Conservation (phyloP, 2,329 filamentous ascomycete species). For the Neopestalotiopsis clavispora region DNA sequence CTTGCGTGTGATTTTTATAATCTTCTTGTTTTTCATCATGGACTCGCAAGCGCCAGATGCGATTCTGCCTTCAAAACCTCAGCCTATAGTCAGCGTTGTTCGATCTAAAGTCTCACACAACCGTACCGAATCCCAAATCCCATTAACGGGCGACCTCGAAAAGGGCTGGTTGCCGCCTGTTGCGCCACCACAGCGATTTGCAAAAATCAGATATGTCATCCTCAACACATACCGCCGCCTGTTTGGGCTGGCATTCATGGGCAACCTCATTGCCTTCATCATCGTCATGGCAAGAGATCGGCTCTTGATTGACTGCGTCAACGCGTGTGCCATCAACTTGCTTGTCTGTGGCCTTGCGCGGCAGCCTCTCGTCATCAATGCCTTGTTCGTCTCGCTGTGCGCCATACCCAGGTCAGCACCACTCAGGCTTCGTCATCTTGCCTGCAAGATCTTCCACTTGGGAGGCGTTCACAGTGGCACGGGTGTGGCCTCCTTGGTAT, state of each 20-base stretch:
- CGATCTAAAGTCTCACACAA: neutral
- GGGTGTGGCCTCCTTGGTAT: slow-evolving; percentile 53
- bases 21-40: neutral
- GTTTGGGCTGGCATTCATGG: slow-evolving; percentile 4
- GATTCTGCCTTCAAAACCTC: neutral
- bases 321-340: slow-evolving; percentile 54
- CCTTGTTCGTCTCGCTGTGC: slow-evolving; percentile 52
- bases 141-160: slow-evolving; percentile 3
- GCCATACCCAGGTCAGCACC: slow-evolving; percentile 51
- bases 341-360: slow-evolving; percentile 55
- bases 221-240: slow-evolving; percentile 13
- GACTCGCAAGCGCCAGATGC: neutral
- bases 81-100: neutral
- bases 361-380: slow-evolving; percentile 60
- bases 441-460: slow-evolving; percentile 58
- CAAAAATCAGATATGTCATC: slow-evolving; percentile 4
- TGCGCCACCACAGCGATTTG: neutral
- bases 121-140: neutral
- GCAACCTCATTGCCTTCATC: slow-evolving; percentile 12
- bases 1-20: too few relatives aligned
- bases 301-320: slow-evolving; percentile 20
- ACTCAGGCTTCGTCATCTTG: slow-evolving; percentile 51
- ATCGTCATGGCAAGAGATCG: slow-evolving; percentile 7
- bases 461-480: slow-evolving; percentile 57
- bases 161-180: neutral